Conservation (phyloP, 1,284 basidiomycete genomes). For the Leccinum solheimii region DNA sequence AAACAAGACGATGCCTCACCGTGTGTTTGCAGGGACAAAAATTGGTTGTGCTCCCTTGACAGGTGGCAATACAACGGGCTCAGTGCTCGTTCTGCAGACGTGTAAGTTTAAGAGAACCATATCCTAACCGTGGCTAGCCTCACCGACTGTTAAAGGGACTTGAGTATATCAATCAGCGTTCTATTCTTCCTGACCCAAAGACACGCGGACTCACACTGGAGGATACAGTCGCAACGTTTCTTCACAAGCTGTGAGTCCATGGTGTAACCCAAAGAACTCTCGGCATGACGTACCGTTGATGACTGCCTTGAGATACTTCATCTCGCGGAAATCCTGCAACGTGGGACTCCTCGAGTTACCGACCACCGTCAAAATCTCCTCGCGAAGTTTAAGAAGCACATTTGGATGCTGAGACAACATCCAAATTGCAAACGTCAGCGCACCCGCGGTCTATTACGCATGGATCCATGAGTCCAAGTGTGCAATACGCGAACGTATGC, state of each 20-base stretch:
- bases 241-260: slow-evolving; percentile 20
- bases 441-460: slow-evolving; percentile 47
- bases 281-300: slow-evolving; percentile 49
- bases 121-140: neutral
- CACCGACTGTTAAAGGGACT: slow-evolving; percentile 40
- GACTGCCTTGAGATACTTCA: slow-evolving; percentile 60
- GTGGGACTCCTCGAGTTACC: slow-evolving; percentile 46
- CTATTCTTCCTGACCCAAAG: neutral
- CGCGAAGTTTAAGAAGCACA: slow-evolving; percentile 48
- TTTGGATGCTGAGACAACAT: slow-evolving; percentile 53
- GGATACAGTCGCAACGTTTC: slow-evolving; percentile 66
- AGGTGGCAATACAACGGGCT: slow-evolving; percentile 43
- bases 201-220: slow-evolving; percentile 46
- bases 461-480: neutral
- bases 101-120: neutral
- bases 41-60: slow-evolving; percentile 34
- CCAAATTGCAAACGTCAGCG: slow-evolving; percentile 55
- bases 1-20: slow-evolving; percentile 31
- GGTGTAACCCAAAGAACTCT: neutral
- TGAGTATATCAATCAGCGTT: slow-evolving; percentile 5
- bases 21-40: slow-evolving; percentile 41
- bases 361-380: slow-evolving; percentile 52
- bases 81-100: slow-evolving; percentile 42
- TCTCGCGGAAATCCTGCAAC: slow-evolving; percentile 53
- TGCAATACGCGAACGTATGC: slow-evolving; percentile 3